These are phyloP conservation scores for Tetracentron sinense DNA, from an alignment of 164 flowering plant species.

Conservation along the genomic window DNA sequence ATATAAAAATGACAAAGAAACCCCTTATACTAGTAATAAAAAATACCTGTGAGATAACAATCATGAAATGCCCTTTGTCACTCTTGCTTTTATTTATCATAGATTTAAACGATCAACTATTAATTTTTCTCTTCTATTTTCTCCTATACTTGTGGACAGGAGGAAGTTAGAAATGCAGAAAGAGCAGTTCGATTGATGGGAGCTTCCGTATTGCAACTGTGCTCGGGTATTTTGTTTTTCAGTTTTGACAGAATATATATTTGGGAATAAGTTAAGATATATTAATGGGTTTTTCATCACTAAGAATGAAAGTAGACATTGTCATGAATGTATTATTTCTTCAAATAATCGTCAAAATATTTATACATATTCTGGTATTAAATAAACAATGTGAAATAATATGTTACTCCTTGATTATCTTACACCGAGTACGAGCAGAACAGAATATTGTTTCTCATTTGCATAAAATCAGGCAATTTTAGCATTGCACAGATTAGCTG, in stretches of 20 bases:
- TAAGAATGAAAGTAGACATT: neutral
- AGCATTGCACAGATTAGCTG: no score
- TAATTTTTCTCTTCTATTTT: neutral
- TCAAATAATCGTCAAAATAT: neutral
- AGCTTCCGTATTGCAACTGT: slow-evolving; percentile 58
- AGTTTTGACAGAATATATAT: neutral
- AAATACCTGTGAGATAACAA: no score
- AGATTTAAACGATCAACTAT: neutral
- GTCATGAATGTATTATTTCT: neutral
- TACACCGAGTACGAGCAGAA: no score
- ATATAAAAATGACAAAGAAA: no score
- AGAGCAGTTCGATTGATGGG: slow-evolving; percentile 70
- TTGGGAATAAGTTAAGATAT: neutral
- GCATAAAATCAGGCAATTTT: neutral
- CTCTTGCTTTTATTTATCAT: neutral
- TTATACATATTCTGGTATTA: neutral
- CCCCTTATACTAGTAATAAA: no score
- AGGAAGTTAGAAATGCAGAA: slow-evolving; percentile 68
- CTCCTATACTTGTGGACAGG: slow-evolving; percentile 35
- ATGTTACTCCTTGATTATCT: neutral
- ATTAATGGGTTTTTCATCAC: neutral
- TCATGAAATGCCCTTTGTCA: neutral
- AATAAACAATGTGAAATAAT: neutral
- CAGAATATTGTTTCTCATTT: neutral
- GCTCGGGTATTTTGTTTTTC: slow-evolving; percentile 36